Evolutionary conservation across 176 grass and related monocot species (phyloP).

Genomic region (Carex littledalei): DNA sequence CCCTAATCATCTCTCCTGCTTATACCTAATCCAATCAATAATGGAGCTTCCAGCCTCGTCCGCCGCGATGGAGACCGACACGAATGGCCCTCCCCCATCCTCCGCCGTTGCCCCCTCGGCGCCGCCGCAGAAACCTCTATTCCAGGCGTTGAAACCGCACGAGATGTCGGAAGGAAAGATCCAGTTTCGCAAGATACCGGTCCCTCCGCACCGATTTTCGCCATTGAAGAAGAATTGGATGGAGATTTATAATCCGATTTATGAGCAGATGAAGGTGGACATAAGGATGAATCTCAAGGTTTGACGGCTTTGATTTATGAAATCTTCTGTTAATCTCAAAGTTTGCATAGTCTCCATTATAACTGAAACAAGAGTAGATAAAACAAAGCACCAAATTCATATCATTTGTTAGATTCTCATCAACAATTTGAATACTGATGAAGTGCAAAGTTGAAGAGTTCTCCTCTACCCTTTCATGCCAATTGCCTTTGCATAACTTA

Average conservation of each 20-base stretch:
- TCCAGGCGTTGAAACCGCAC: conserved; percentile 53
- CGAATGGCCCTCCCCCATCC: neutral
- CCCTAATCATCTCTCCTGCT: neutral
- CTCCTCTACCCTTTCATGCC: neutral
- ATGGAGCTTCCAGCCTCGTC: neutral
- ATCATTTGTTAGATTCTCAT: neutral
- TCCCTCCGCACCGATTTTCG: conserved; percentile 43
- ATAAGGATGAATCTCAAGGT: conserved; percentile 96
- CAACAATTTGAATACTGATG: neutral
- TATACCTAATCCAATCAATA: neutral
- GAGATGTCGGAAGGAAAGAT: conserved; percentile 65
- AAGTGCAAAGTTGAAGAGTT: neutral
- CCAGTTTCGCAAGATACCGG: conserved; percentile 53
- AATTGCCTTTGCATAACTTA: neutral
- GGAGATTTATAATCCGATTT: conserved; percentile 66
- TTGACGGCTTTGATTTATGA: neutral
- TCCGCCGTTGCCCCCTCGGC: neutral
- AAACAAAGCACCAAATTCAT: neutral
- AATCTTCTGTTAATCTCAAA: neutral
- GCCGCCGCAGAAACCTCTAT: conserved; percentile 30
- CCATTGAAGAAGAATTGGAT: conserved; percentile 57
- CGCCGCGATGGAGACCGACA: neutral
- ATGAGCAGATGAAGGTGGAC: conserved; percentile 80
- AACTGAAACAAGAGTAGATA: neutral
- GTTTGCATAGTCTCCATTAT: neutral